phyloP scores from a whole-genome alignment of 192 early-diverging fungal species.

The Coemansia sp. region DNA sequence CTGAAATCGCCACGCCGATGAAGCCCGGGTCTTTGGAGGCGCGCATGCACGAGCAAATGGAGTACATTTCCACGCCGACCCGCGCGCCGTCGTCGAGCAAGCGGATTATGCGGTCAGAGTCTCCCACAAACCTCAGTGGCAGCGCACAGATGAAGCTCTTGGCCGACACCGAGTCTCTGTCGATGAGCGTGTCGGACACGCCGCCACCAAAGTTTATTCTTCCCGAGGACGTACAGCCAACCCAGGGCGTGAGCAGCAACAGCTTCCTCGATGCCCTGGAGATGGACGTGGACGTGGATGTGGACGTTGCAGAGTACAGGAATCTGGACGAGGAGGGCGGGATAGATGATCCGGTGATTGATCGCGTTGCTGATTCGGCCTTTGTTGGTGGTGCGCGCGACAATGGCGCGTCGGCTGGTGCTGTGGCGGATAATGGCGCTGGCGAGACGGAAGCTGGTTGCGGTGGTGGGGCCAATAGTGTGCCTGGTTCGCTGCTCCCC shows the following conservation, averaged over 20 bases:
- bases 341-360: no score
- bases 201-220: neutral
- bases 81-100: constrained; percentile 38
- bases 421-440: neutral
- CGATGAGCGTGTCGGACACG: neutral
- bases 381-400: no score
- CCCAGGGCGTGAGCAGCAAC: neutral
- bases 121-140: constrained; percentile 9
- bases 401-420: neutral
- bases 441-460: neutral
- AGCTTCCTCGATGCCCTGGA: no score
- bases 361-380: no score
- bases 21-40: constrained; percentile 31
- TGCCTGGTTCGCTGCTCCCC: no score
- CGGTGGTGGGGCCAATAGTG: neutral
- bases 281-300: no score
- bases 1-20: constrained; percentile 40
- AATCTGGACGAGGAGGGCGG: no score
- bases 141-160: neutral
- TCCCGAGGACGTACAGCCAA: neutral
- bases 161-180: constrained; percentile 4
- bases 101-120: constrained; percentile 29
- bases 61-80: constrained; percentile 37
- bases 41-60: constrained; percentile 14
- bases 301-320: neutral